Evolutionary conservation across 2,329 filamentous ascomycete genomes (phyloP), one percentile per base, ranked within the genome.

Genomic region (Fusarium proliferatum): DNA sequence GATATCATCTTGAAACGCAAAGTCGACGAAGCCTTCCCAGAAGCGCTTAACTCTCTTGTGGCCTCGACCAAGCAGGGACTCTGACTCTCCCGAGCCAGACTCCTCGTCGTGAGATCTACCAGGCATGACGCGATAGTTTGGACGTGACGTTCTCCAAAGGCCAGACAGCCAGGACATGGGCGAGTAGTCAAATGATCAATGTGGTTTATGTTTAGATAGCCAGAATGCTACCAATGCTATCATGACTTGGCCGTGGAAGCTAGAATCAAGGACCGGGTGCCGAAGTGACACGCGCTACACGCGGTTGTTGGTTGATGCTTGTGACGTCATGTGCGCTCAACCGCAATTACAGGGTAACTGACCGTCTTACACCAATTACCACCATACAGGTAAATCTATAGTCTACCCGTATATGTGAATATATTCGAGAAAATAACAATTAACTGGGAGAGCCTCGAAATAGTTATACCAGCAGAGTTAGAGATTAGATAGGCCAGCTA

Each of bases 1-100:
- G 53, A 94, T 92, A 75, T 94, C 94, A 65, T 93, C 92, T 72
- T 92, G 89, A 61, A 93, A 88, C 1, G 91, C 92, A 81, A 94
- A 94, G 79, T 93, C 91, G 74, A 91, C 80, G 79, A 94, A 94
- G 43, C 90, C 90, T 39, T 88, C 84, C 84, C 88, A 91, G 64
- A 89, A 82, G 67, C 85, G 84, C 70, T 84, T 83, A 30, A 88
- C 86, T 60, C 83, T 83, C 61, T 84, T 81, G 69, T 86, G 82
- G 64, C 88, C 83, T 26, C 84, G 81, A 52, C 84, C 84, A 39
- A 88, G 82, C 33, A 90, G 81, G 34, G 81, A 80, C 30, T 80
- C 78, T 3, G 78, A 73, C 73, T 83, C 81, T 65, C 75, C 78
- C 9, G 73, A 65, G 62, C 69, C 72, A 39, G 83, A 82, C 57